Evolutionary conservation across 2,329 filamentous ascomycete genomes (phyloP).

Genomic region (Neonectria neomacrospora): DNA sequence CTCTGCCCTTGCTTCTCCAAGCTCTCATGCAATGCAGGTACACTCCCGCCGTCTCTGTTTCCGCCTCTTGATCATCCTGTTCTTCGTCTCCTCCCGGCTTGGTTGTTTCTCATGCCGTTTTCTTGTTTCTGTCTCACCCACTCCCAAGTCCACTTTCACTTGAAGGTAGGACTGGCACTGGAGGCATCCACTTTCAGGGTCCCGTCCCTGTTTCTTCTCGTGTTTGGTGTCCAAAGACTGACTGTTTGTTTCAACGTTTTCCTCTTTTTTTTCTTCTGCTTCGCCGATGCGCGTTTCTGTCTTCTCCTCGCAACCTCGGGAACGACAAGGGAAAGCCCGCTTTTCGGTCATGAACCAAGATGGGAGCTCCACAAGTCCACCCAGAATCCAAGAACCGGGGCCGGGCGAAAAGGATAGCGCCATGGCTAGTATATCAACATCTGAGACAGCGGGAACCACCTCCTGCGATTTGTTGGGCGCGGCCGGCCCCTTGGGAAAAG

Average conservation of each 20-base stretch:
- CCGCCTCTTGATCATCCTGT: background rate
- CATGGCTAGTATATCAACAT: background rate
- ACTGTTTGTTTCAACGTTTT: background rate
- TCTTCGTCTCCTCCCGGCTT: background rate
- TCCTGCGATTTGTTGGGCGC: background rate
- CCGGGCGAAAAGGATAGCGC: conserved; percentile 6
- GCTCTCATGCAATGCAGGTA: background rate
- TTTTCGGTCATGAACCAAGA: background rate
- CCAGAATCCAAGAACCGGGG: background rate
- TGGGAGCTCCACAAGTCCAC: background rate
- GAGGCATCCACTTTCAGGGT: conserved; percentile 1
- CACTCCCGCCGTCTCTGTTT: background rate
- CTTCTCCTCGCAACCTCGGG: background rate
- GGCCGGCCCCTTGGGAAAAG: background rate
- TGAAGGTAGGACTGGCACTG: background rate
- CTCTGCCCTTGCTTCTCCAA: background rate
- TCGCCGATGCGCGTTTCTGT: background rate
- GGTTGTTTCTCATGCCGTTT: background rate
- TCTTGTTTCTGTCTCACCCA: background rate
- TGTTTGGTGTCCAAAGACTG: conserved; percentile 3
- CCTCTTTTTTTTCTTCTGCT: background rate
- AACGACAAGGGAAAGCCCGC: background rate
- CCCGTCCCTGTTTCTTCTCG: background rate
- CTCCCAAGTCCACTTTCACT: background rate
- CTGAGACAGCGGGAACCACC: background rate